Conservation (phyloP, 2,329 filamentous ascomycete species). For the Fusarium vanettenii region DNA sequence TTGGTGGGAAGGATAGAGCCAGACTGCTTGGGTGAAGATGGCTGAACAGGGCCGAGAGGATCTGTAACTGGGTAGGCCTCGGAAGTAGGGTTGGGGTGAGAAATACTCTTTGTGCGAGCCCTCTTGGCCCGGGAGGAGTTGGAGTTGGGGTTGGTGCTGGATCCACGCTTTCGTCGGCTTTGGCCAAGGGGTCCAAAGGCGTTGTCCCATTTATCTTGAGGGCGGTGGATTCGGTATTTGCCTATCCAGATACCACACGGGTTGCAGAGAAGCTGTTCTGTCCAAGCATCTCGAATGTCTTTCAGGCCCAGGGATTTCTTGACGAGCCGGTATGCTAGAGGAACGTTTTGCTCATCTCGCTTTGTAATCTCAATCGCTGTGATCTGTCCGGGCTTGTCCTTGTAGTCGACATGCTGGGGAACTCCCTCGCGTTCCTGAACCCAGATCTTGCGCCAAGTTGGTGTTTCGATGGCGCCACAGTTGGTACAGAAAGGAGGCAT, state of each 20-base stretch:
- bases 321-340: constrained; percentile 77
- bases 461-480: constrained; percentile 94
- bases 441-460: constrained; percentile 95
- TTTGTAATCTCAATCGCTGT: constrained; percentile 79
- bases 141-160: constrained; percentile 52
- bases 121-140: constrained; percentile 60
- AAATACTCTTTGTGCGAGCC: constrained; percentile 60
- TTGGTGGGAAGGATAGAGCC: constrained; percentile 33
- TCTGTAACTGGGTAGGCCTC: constrained; percentile 67
- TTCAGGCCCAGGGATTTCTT: constrained; percentile 76
- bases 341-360: constrained; percentile 70
- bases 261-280: constrained; percentile 86
- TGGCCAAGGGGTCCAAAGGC: constrained; percentile 64
- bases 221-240: constrained; percentile 87
- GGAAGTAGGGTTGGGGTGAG: constrained; percentile 59
- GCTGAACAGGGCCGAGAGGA: constrained; percentile 60
- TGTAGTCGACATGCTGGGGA: constrained; percentile 77
- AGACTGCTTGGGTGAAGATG: constrained; percentile 46
- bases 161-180: constrained; percentile 61
- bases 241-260: constrained; percentile 96
- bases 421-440: constrained; percentile 78
- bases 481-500: constrained; percentile 92
- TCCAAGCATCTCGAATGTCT: constrained; percentile 76
- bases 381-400: constrained; percentile 77
- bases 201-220: constrained; percentile 84